Percentiles rank a stretch among this genome's conserved stretches.
These are phyloP conservation scores for Phtheirospermum japonicum DNA, from an alignment of 257 asterid genomes.

Conservation along the genomic window DNA sequence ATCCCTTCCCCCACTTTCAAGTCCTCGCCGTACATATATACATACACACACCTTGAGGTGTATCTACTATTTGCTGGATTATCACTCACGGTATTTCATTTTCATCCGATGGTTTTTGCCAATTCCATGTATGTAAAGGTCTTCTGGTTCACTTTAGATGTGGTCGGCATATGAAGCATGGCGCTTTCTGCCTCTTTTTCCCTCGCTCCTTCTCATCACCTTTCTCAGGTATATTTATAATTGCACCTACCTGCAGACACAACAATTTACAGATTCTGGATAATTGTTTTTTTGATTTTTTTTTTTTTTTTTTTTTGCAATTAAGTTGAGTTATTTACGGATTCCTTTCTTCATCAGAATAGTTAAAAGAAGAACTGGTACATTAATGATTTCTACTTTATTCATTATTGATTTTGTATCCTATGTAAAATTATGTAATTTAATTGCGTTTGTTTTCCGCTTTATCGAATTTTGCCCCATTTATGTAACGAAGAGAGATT, in stretches of 20 bases:
- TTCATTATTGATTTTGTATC: no score
- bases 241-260: no score
- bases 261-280: no score
- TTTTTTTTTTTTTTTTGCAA: not conserved
- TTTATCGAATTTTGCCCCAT: not conserved
- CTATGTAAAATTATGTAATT: no score
- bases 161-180: constrained; percentile 40
- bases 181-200: constrained; percentile 41
- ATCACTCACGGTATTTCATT: not conserved
- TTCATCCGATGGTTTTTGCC: constrained; percentile 8
- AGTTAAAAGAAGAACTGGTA: no score
- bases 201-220: constrained; percentile 29
- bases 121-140: not conserved
- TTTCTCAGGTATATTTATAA: constrained; percentile 46
- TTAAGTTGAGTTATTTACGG: not conserved
- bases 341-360: not conserved
- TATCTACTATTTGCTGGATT: no score
- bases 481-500: not conserved
- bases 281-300: no score
- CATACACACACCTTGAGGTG: no score
- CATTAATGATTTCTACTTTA: no score
- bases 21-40: not conserved
- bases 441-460: no score
- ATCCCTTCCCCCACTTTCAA: constrained; percentile 27
- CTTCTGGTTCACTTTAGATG: constrained; percentile 26